Base-by-base conservation (phyloP, 257 asterid genomes). In the Rubia yunnanensis region DNA sequence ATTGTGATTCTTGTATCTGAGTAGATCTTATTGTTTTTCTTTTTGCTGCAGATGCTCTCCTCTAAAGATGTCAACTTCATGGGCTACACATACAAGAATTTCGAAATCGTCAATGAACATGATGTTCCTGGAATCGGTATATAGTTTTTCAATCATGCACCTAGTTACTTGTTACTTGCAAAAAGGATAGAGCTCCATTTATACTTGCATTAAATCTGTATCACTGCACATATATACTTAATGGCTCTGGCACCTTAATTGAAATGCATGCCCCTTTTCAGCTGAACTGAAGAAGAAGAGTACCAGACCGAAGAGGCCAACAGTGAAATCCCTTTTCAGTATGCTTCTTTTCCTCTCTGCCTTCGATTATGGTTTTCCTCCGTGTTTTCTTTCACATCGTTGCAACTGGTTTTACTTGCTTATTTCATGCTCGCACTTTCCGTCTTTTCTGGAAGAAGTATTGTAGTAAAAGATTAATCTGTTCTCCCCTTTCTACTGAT, bases 81-180 rank as follows among this genome's bases (percentile, higher is more conserved):
- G 94, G 99, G 99, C 49, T 94, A 94, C 80, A 94, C 99, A 74
- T 94, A 90, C 66, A 94, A 90, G 81, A 94, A 94, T 76, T 90
- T 86, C 63, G 99, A 94, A 81, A 94, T 91, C 61, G 94, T 86
- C 65, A 91, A 88, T 63, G 98, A 91, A 53, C 90, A 91, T 20
- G 94, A 88, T 68, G 95, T 88, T 64, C 85, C 94, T 17, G 95
- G 95, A 77, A 82, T 91, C 49, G 85, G 98, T 91, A 85, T 63
- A 61, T 56, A 31, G 30, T 62, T 71, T 50, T 44, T 57, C 41
- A 77, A 64, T 62, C 59, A 57, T 44, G 17, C 41, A 54, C 62
- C 52, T 54, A 24, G 41, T 23, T 60, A 26, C 69, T 38, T 18
- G 26, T 65, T 30, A 17, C 44, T 46, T 10, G 18, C 18, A 10